These are phyloP conservation scores for Botrytis sinoallii DNA, from an alignment of 2,329 filamentous ascomycete species.

Conservation along the genomic window DNA sequence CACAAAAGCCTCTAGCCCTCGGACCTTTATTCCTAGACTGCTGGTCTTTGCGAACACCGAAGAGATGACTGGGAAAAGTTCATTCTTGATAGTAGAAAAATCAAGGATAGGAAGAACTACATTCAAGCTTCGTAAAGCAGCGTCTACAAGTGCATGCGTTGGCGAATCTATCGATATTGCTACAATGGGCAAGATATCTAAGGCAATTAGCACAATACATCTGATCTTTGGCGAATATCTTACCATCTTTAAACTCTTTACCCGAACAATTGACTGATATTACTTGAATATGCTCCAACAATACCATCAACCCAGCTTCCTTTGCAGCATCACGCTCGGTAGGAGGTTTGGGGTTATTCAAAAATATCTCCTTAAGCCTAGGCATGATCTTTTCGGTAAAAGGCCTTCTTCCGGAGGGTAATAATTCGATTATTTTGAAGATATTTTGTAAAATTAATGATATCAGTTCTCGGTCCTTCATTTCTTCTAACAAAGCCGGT, in stretches of 20 bases:
- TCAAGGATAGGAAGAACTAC: slow-evolving; percentile 84
- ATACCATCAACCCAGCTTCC: slow-evolving; percentile 87
- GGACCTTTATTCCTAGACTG: slow-evolving; percentile 91
- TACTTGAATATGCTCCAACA: slow-evolving; percentile 76
- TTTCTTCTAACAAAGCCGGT: slow-evolving; percentile 83
- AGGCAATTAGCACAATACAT: slow-evolving; percentile 28
- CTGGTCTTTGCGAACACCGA: slow-evolving; percentile 88
- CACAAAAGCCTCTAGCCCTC: slow-evolving; percentile 84
- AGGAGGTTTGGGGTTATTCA: slow-evolving; percentile 51
- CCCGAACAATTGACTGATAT: slow-evolving; percentile 80
- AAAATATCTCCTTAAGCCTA: slow-evolving; percentile 77
- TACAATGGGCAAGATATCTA: slow-evolving; percentile 85
- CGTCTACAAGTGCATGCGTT: slow-evolving; percentile 86
- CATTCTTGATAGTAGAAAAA: slow-evolving; percentile 95
- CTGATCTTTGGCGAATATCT: slow-evolving; percentile 35
- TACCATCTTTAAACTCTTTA: slow-evolving; percentile 92
- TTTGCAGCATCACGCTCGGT: slow-evolving; percentile 77
- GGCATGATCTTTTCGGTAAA: slow-evolving; percentile 89
- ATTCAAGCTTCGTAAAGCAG: slow-evolving; percentile 74
- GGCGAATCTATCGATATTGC: slow-evolving; percentile 80
- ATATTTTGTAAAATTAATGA: slow-evolving; percentile 85
- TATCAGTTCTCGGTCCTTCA: slow-evolving; percentile 86
- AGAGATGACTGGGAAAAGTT: slow-evolving; percentile 90
- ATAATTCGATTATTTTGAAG: slow-evolving; percentile 79
- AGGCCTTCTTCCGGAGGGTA: slow-evolving; percentile 72